Conservation (phyloP, 306 rosid species). For the Glycine latifolia region DNA sequence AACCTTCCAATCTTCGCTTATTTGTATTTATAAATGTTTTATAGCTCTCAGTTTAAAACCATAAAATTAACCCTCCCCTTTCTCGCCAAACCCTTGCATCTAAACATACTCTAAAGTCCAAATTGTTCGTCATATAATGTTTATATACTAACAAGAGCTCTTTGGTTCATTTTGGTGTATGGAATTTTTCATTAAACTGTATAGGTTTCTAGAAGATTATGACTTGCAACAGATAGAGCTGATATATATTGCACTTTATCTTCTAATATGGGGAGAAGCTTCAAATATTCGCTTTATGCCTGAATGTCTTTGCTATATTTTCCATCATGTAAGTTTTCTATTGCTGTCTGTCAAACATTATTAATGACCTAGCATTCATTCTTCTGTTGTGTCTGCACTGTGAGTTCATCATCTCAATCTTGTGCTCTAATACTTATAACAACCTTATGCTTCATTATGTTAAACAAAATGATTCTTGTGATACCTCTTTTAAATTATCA, state of each 20-base stretch:
- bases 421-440: too few species aligned
- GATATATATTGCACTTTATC: conserved; percentile 85
- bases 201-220: conserved; percentile 59
- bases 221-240: conserved; percentile 71
- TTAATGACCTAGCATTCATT: conserved; percentile 35
- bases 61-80: not conserved
- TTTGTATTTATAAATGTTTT: conserved; percentile 5
- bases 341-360: conserved; percentile 25
- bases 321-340: conserved; percentile 77
- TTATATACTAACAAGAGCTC: conserved; percentile 43
- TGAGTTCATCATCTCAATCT: too few species aligned
- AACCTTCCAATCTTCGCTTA: not conserved
- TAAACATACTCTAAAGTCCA: not conserved
- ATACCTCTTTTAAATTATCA: too few species aligned
- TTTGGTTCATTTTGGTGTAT: conserved; percentile 33
- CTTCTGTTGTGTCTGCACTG: conserved; percentile 5
- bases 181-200: conserved; percentile 25
- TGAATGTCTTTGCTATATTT: conserved; percentile 96
- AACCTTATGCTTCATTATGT: too few species aligned
- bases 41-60: not conserved
- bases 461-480: too few species aligned
- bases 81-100: not conserved
- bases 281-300: conserved; percentile 98
- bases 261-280: conserved; percentile 99
- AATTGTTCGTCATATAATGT: conserved; percentile 34